A percentile compares a stretch with the other conserved stretches of the same genome.
Conservation (phyloP, 768 basidiomycete genomes). For the Lactarius tabidus region DNA sequence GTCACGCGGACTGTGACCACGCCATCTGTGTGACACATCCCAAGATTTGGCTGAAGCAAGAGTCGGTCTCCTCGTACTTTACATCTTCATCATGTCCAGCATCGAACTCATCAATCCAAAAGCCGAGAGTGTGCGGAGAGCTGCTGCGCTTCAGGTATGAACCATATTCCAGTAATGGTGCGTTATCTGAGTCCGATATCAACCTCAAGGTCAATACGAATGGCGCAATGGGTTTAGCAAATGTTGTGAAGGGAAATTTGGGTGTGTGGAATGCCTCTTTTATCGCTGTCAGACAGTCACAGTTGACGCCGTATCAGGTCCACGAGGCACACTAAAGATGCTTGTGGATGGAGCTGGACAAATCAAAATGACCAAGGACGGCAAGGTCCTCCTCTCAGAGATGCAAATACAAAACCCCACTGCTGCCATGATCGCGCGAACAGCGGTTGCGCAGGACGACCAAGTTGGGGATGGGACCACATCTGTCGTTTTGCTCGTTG, state of each 20-base stretch:
- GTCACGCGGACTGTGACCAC: constrained; percentile 7
- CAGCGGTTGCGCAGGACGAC: constrained; percentile 98
- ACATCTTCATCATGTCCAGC: constrained; percentile 42
- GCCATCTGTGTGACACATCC: constrained; percentile 1
- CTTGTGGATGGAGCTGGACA: constrained; percentile 96
- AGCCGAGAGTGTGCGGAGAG: constrained; percentile 87
- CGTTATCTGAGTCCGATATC: constrained; percentile 26
- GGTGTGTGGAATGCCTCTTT: constrained; percentile 47
- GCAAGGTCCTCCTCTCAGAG: constrained; percentile 95
- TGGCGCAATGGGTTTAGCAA: constrained; percentile 95
- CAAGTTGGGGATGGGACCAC: constrained; percentile 99
- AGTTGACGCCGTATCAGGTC: constrained; percentile 50
- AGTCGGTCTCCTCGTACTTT: not conserved
- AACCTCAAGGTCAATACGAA: constrained; percentile 73
- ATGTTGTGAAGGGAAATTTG: constrained; percentile 95
- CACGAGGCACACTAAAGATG: constrained; percentile 98
- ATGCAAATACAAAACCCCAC: constrained; percentile 99
- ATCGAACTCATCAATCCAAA: constrained; percentile 97
- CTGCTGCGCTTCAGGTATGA: constrained; percentile 86
- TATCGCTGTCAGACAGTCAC: not conserved
- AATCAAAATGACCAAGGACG: constrained; percentile 99
- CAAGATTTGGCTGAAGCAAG: not conserved
- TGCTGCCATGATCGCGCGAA: constrained; percentile 97
- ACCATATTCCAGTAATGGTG: constrained; percentile 22
- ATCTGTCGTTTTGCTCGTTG: constrained; percentile 92